Evolutionary conservation across 2,329 filamentous ascomycete genomes (phyloP).

Genomic region (Paraconiothyrium brasiliense): DNA sequence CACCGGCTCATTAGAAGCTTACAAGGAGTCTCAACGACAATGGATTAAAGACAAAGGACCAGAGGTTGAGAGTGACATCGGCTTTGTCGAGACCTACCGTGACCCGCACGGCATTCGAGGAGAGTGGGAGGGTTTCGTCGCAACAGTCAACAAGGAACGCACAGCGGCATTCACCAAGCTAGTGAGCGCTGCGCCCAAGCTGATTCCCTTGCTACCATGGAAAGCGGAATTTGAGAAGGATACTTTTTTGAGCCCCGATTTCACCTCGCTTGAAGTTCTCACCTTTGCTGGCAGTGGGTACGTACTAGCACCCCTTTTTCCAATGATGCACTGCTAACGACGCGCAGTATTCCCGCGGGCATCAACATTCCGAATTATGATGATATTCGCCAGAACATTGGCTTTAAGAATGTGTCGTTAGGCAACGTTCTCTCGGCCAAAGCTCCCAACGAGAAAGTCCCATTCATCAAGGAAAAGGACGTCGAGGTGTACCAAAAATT

Average conservation of each 20-base stretch:
- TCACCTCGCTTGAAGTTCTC: constrained; percentile 91
- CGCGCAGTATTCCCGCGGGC: constrained; percentile 64
- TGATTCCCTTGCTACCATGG: constrained; percentile 94
- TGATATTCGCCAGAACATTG: constrained; percentile 78
- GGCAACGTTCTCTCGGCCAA: constrained; percentile 94
- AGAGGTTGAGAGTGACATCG: constrained; percentile 62
- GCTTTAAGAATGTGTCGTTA: constrained; percentile 93
- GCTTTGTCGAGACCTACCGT: constrained; percentile 65
- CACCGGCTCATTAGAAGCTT: constrained; percentile 60
- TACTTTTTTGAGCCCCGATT: constrained; percentile 93
- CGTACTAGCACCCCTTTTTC: constrained; percentile 18
- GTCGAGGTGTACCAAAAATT: constrained; percentile 81
- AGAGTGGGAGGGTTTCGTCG: constrained; percentile 63
- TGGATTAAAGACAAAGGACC: constrained; percentile 65
- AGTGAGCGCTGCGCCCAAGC: constrained; percentile 78
- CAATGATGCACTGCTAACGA: constrained; percentile 11
- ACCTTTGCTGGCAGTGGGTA: constrained; percentile 74
- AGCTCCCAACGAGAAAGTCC: constrained; percentile 89
- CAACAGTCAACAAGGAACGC: constrained; percentile 85
- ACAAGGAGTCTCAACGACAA: constrained; percentile 60
- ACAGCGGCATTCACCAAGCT: constrained; percentile 88
- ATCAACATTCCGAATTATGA: constrained; percentile 69
- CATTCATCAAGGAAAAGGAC: constrained; percentile 84
- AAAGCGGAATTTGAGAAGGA: constrained; percentile 91
- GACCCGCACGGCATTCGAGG: constrained; percentile 64